A percentile compares a stretch with the other conserved stretches of the same genome.
Conservation (phyloP, 495 filamentous ascomycete species). For the Penicillium mononematosum region DNA sequence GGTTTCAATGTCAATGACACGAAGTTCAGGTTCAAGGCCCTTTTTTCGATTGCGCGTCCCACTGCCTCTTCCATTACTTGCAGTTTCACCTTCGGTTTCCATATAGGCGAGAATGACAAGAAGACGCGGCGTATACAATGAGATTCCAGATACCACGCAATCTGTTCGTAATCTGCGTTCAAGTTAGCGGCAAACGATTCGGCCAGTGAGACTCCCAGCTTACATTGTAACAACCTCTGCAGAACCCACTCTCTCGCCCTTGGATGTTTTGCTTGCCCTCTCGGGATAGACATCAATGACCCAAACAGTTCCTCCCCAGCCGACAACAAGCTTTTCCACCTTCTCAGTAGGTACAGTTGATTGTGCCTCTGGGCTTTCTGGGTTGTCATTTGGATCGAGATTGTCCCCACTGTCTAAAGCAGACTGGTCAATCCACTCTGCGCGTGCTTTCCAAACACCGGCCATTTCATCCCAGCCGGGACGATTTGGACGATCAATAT, state of each 20-base stretch:
- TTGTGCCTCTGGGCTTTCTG: conserved; percentile 17
- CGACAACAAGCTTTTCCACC: conserved; percentile 80
- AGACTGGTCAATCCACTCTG: conserved; percentile 88
- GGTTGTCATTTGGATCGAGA: conserved; percentile 45
- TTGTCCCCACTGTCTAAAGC: conserved; percentile 62
- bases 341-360: conserved; percentile 32
- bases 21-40: conserved; percentile 80
- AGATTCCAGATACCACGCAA: conserved; percentile 95
- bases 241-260: conserved; percentile 69
- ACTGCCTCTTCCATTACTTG: conserved; percentile 35
- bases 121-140: conserved; percentile 89
- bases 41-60: conserved; percentile 65
- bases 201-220: conserved; percentile 32
- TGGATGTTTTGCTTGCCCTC: conserved; percentile 65
- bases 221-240: conserved; percentile 90
- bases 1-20: conserved; percentile 82
- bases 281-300: conserved; percentile 86
- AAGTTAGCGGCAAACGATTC: conserved; percentile 10
- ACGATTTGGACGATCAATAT: conserved; percentile 78
- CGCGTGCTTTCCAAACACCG: conserved; percentile 83
- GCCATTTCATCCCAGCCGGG: conserved; percentile 92
- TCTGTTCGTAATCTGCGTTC: conserved; percentile 77
- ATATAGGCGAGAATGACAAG: conserved; percentile 89
- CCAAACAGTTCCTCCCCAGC: conserved; percentile 96
- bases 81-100: conserved; percentile 61